These are phyloP conservation scores for Omphalotus guepiniiformis DNA, from an alignment of 768 basidiomycete species.

Conservation along the genomic window DNA sequence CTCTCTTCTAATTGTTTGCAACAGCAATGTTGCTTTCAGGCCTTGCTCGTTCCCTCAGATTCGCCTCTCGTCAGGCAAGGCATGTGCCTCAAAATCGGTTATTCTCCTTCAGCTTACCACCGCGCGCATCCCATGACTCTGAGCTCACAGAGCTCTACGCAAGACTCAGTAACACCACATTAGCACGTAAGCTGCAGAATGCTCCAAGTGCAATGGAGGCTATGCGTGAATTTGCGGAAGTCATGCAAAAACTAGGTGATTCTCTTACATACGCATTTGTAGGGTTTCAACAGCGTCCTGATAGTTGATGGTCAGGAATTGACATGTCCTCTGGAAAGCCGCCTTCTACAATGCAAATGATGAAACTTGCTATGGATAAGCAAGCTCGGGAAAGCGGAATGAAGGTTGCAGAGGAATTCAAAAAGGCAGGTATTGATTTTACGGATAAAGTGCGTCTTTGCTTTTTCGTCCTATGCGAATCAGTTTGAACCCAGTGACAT, in stretches of 20 bases:
- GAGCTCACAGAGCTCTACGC: constrained; percentile 28
- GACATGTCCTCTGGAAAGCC: constrained; percentile 38
- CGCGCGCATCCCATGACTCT: constrained; percentile 22
- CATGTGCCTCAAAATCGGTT: background rate
- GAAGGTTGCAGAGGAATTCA: constrained; percentile 43
- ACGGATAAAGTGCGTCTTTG: constrained; percentile 3
- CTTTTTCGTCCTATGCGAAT: background rate
- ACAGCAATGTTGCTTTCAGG: background rate
- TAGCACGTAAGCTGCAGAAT: constrained; percentile 44
- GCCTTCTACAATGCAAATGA: constrained; percentile 48
- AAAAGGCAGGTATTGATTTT: constrained; percentile 57
- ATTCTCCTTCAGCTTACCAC: background rate
- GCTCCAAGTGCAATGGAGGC: constrained; percentile 49
- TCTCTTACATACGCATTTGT: background rate
- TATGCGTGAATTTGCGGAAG: constrained; percentile 37
- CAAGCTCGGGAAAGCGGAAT: constrained; percentile 48
- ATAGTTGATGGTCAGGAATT: constrained; percentile 33
- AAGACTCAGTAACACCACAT: constrained; percentile 39
- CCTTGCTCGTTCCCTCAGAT: background rate
- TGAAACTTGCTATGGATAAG: constrained; percentile 47
- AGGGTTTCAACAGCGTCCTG: background rate
- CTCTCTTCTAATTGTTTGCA: background rate
- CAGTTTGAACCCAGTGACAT: background rate
- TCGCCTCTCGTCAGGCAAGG: background rate
- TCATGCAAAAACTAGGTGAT: constrained; percentile 48